Evolutionary conservation across 495 filamentous ascomycete genomes (phyloP).

Genomic region (Penicillium fimorum): DNA sequence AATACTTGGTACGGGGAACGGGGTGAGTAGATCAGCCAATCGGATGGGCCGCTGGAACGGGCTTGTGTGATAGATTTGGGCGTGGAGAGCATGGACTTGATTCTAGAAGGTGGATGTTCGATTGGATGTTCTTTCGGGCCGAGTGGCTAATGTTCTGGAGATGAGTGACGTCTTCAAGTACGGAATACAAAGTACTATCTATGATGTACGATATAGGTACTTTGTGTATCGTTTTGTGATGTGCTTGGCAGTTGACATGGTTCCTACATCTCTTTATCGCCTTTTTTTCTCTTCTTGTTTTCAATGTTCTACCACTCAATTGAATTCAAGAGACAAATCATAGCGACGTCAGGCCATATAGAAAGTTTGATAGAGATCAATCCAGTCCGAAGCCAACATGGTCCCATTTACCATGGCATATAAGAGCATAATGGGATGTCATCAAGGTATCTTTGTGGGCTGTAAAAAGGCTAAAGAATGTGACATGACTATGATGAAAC

Average conservation of each 20-base stretch:
- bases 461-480: slow-evolving; percentile 5
- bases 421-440: slow-evolving; percentile 3
- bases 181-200: no score
- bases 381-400: not conserved
- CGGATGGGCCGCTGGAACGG: slow-evolving; percentile 3
- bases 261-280: not conserved
- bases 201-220: no score
- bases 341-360: slow-evolving; percentile 1
- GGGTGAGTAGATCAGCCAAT: slow-evolving; percentile 23
- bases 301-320: not conserved
- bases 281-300: slow-evolving; percentile 1
- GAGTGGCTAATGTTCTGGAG: slow-evolving; percentile 1
- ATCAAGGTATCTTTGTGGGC: no score
- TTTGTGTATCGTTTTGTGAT: no score
- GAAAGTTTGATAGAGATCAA: not conserved
- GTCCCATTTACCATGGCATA: not conserved
- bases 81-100: slow-evolving; percentile 3
- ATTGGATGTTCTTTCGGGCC: not conserved
- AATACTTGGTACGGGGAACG: slow-evolving; percentile 23
- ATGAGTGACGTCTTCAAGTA: slow-evolving; percentile 2
- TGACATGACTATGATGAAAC: slow-evolving; percentile 20
- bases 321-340: not conserved
- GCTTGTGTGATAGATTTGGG: not conserved
- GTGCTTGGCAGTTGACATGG: not conserved
- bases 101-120: no score